phyloP scores from a whole-genome alignment of 163 green algal genomes.

The Trebouxia gelatinosa region DNA sequence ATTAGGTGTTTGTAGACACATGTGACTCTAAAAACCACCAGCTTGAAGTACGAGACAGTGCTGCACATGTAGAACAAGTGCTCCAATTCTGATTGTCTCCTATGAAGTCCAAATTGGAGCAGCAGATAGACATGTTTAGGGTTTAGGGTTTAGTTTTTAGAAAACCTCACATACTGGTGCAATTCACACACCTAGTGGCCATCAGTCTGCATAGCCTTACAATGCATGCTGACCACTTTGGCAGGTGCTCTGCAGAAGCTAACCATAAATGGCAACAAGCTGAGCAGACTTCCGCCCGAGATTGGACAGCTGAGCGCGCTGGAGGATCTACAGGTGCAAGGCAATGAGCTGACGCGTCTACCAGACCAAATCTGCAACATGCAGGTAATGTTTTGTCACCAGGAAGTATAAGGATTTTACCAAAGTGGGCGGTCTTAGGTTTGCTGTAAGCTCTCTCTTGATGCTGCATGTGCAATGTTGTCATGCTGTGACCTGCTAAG shows the following conservation, averaged over 20 bases:
- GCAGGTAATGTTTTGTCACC: too few relatives aligned
- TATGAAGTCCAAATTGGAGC: not conserved
- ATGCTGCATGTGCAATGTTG: not conserved
- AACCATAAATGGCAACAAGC: conserved; percentile 57
- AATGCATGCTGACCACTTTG: not conserved
- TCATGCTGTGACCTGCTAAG: not conserved
- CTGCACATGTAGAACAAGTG: too few relatives aligned
- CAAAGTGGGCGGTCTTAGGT: not conserved
- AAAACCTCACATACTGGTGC: not conserved
- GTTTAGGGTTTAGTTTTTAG: not conserved
- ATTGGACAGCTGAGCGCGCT: conserved; percentile 36
- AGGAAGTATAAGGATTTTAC: too few relatives aligned
- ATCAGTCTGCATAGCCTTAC: not conserved
- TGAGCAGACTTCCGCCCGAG: conserved; percentile 42
- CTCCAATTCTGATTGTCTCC: not conserved
- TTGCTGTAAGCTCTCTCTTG: not conserved
- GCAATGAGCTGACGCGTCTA: conserved; percentile 50
- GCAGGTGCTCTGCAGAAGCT: conserved; percentile 48
- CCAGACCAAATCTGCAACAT: conserved; percentile 17
- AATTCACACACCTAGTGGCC: not conserved
- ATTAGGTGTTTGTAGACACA: too few relatives aligned
- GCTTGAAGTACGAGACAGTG: too few relatives aligned
- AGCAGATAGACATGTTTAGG: not conserved
- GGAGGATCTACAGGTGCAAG: conserved; percentile 57
- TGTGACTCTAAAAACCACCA: too few relatives aligned